Evolutionary conservation across 2,329 filamentous ascomycete species (phyloP).

Genomic region (Parastagonospora avenae): DNA sequence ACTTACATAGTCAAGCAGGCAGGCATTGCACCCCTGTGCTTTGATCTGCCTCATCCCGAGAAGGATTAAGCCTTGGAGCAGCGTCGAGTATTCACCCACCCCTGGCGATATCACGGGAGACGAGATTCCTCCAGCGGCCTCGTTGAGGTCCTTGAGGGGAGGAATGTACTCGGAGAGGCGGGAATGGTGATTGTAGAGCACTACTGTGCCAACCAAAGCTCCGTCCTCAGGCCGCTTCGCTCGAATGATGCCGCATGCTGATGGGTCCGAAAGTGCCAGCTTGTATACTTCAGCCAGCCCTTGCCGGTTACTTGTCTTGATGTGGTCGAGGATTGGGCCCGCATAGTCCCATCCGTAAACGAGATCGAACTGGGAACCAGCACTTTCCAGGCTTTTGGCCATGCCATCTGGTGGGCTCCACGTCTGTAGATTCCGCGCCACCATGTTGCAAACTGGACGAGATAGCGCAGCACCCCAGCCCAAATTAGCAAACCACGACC

Average conservation of each 20-base stretch:
- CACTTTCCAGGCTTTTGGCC: constrained; percentile 71
- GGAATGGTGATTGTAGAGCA: constrained; percentile 76
- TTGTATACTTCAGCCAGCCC: constrained; percentile 82
- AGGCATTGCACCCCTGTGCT: constrained; percentile 72
- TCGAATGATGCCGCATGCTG: constrained; percentile 79
- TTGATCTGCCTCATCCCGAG: constrained; percentile 85
- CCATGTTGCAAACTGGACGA: constrained; percentile 70
- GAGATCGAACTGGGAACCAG: constrained; percentile 79
- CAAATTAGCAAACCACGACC: constrained; percentile 86
- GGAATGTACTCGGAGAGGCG: constrained; percentile 73
- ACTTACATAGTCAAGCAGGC: constrained; percentile 80
- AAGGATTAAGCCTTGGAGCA: constrained; percentile 79
- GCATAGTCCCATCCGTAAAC: constrained; percentile 80
- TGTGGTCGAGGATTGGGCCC: constrained; percentile 74
- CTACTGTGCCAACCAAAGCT: constrained; percentile 75
- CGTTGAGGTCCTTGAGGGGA: constrained; percentile 63
- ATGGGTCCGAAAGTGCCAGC: constrained; percentile 71
- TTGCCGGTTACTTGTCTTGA: constrained; percentile 74
- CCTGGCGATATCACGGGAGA: constrained; percentile 76
- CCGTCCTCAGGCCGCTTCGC: constrained; percentile 73
- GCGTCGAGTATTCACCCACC: constrained; percentile 68
- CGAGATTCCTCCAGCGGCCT: constrained; percentile 74
- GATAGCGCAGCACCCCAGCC: constrained; percentile 80
- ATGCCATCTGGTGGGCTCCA: constrained; percentile 81
- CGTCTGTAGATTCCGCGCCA: constrained; percentile 70